Base-by-base conservation (phyloP, 805 yeast genomes). In the Metschnikowia vanudenii region DNA sequence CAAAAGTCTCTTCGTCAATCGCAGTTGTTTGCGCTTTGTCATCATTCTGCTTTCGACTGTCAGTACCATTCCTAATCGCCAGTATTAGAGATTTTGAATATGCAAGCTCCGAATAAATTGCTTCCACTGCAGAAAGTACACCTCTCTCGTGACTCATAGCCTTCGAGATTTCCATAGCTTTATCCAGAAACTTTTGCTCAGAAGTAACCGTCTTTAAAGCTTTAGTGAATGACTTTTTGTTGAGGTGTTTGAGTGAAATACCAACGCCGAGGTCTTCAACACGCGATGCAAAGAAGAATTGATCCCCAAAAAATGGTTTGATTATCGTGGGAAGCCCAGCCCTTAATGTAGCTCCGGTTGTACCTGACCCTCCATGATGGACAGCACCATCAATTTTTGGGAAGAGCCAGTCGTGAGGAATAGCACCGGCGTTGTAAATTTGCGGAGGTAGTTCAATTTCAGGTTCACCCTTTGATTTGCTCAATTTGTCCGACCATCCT, bases 331-430 rank as follows among this genome's bases (percentile, higher is more conserved):
- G 97, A 28, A 86, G 64, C 0, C 98, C 98, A 12, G 87, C 85
- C 51, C 91, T 73, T 45, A 92, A 63, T 2, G 95, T 78, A 0
- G 97, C 96, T 7, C 98, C 98, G 0, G 97, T 92, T 0, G 97
- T 88, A 1, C 98, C 98, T 0, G 96, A 85, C 0, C 98, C 98
- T 33, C 98, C 98, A 62, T 92, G 98, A 62, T 92, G 98, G 3
- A 92, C 97, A 0, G 96, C 96, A 0, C 92, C 97, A 66, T 92
- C 96, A 37, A 92, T 72, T 50, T 80, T 81, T 0, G 92, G 85
- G 65, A 92, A 92, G 31, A 92, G 69, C 98, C 98, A 92, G 61
- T 90, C 96, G 62, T 92, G 98, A 0, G 97, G 96, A 12, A 88
- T 73, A 9, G 83, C 61, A 2, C 94, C 94, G 6, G 88, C 70